Evolutionary conservation across 768 basidiomycete species (phyloP).

Genomic region (Leccinum obscurum): DNA sequence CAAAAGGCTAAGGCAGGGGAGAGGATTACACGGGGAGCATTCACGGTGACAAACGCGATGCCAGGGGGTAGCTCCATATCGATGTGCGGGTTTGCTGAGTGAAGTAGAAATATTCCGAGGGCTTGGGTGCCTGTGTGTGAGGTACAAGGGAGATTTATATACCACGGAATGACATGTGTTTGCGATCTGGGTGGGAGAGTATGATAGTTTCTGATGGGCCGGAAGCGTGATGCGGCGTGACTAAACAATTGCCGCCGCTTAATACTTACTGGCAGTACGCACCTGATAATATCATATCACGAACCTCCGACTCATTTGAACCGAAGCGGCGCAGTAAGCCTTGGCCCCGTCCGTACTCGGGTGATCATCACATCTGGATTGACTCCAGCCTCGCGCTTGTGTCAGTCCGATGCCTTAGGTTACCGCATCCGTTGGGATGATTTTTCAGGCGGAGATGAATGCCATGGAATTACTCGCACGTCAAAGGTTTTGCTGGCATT

Average conservation of each 20-base stretch:
- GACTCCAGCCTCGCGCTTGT: too few species aligned
- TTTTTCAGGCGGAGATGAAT: neutral
- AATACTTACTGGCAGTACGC: too few species aligned
- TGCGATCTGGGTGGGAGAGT: neutral
- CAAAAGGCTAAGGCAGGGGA: slow-evolving; percentile 21
- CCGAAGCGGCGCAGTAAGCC: neutral
- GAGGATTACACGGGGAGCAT: slow-evolving; percentile 25
- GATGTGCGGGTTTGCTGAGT: neutral
- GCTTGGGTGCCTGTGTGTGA: neutral
- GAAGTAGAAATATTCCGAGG: neutral
- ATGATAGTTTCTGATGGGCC: neutral
- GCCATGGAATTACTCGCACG: neutral
- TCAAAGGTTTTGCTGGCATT: neutral
- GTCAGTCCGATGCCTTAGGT: too few species aligned
- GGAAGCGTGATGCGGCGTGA: neutral
- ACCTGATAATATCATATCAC: too few species aligned
- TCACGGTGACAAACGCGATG: slow-evolving; percentile 26
- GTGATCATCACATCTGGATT: too few species aligned
- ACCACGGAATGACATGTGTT: slow-evolving; percentile 11
- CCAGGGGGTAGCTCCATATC: slow-evolving; percentile 37
- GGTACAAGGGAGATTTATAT: slow-evolving; percentile 4
- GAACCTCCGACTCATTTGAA: neutral
- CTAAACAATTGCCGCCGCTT: neutral
- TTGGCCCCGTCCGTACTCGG: too few species aligned
- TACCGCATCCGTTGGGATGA: neutral